phyloP scores from a whole-genome alignment of 2,329 filamentous ascomycete species.

The Coniochaeta sp. region DNA sequence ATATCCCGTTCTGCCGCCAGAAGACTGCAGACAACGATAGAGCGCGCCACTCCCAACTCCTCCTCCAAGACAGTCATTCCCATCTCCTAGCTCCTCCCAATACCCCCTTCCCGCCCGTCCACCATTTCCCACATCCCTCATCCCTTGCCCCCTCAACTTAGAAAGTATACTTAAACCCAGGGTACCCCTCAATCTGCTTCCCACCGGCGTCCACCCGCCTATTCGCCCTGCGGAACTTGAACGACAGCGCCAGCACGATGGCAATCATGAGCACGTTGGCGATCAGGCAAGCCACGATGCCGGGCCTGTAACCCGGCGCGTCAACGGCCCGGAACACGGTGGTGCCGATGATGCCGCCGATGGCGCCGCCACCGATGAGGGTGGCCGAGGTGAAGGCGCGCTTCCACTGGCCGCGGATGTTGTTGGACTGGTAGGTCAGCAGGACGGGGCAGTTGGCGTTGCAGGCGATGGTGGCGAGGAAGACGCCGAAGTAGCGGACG shows the following conservation, averaged over 20 bases:
- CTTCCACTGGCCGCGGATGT: slow-evolving; percentile 77
- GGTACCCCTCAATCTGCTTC: slow-evolving; percentile 6
- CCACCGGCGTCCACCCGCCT: slow-evolving; percentile 4
- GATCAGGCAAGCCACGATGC: slow-evolving; percentile 5
- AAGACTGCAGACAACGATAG: no score
- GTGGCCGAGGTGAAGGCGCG: slow-evolving; percentile 67
- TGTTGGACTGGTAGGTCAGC: slow-evolving; percentile 73
- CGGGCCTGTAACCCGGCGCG: not conserved
- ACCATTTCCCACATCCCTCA: no score
- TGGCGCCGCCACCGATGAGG: slow-evolving; percentile 62
- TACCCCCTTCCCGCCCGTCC: no score
- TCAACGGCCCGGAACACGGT: slow-evolving; percentile 3
- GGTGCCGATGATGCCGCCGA: slow-evolving; percentile 65
- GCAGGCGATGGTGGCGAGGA: slow-evolving; percentile 52
- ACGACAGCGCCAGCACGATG: not conserved
- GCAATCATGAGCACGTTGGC: slow-evolving; percentile 6
- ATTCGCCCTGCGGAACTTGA: slow-evolving; percentile 5
- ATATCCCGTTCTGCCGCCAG: no score
- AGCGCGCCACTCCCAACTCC: no score
- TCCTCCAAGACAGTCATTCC: no score
- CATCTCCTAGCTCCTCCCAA: no score
- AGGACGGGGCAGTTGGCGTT: slow-evolving; percentile 65
- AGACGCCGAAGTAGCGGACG: slow-evolving; percentile 21
- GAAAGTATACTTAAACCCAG: slow-evolving; percentile 7
- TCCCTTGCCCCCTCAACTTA: no score